These are phyloP conservation scores for Emergomyces africanus DNA, from an alignment of 2,329 filamentous ascomycete species.

Conservation along the genomic window DNA sequence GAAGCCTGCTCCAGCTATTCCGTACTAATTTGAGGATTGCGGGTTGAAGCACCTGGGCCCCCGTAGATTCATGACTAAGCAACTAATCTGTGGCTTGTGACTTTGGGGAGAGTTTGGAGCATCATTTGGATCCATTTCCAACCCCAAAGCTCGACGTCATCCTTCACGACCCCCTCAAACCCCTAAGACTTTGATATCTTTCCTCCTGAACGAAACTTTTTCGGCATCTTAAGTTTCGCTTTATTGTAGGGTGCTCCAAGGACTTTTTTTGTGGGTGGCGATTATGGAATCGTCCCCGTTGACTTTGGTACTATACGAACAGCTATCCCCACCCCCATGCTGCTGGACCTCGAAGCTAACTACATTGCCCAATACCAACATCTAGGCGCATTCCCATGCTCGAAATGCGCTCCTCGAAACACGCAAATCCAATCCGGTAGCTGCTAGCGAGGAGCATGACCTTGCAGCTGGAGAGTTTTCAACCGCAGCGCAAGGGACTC, in stretches of 20 bases:
- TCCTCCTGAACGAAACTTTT: neutral
- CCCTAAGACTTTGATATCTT: neutral
- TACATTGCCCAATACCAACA: constrained; percentile 8
- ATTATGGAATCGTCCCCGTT: constrained; percentile 58
- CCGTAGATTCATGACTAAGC: no score
- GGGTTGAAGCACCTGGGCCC: no score
- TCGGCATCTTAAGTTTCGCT: neutral
- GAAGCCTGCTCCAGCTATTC: no score
- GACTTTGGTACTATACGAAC: constrained; percentile 44
- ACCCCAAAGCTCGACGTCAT: no score
- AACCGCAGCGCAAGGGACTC: constrained; percentile 59
- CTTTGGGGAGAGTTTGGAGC: no score
- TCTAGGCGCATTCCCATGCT: constrained; percentile 75
- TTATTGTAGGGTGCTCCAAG: neutral
- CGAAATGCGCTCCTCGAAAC: constrained; percentile 67
- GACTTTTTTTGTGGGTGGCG: neutral
- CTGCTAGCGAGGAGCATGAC: constrained; percentile 78
- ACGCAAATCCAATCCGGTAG: constrained; percentile 54
- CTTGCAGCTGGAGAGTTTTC: constrained; percentile 81
- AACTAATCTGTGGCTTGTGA: no score
- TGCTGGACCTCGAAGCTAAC: constrained; percentile 10
- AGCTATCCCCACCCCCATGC: neutral
- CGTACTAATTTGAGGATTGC: no score
- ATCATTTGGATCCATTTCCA: no score
- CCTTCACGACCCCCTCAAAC: no score